Base-by-base conservation (phyloP, 331 rosid genomes). In the Malus hybrid region DNA sequence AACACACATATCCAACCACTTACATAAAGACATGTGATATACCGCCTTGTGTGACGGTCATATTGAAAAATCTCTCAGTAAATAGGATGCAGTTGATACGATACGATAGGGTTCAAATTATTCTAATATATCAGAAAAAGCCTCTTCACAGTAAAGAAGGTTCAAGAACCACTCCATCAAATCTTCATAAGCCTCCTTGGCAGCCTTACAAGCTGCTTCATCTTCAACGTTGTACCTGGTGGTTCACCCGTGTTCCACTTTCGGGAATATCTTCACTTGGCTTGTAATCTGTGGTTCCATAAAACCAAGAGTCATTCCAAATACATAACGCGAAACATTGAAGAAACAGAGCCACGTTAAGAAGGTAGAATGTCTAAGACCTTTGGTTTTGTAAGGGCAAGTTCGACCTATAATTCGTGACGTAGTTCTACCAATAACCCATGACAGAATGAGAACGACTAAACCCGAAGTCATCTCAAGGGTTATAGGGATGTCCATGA, bases 101-200 rank as follows among this genome's bases (percentile, higher is more conserved):
- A 63, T 29, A 63, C 18, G 12, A 31, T 57, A 34, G 7, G 8
- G 60, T 55, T 28, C 65, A 71, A 60, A 10, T 46, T 11, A 27
- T 31, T 54, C 32, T 86, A 1, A 81, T 59, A 80, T 87, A 39
- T 9, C 44, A 39, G 4, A 39, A 39, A 36, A 36, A 2, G 4
- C 3, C 44, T 2, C 44, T 8, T 36, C 11, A 36, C 0, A 36
- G 44, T 8, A 36, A 36, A 36, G 44, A 36, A 36, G 67, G 80
- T 80, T 87, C 54, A 74, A 69, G 76, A 90, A 85, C 94, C 94
- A 90, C 29, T 42, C 82, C 76, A 87, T 52, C 82, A 88, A 27
- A 77, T 90, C 75, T 71, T 81, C 65, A 77, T 88, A 93, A 22
- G 93, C 89, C 77, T 90, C 90, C 32, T 88, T 83, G 6, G 96